These are phyloP conservation scores for Trypanosoma scelopori DNA, from an alignment of 208 protist species.

Conservation along the genomic window DNA sequence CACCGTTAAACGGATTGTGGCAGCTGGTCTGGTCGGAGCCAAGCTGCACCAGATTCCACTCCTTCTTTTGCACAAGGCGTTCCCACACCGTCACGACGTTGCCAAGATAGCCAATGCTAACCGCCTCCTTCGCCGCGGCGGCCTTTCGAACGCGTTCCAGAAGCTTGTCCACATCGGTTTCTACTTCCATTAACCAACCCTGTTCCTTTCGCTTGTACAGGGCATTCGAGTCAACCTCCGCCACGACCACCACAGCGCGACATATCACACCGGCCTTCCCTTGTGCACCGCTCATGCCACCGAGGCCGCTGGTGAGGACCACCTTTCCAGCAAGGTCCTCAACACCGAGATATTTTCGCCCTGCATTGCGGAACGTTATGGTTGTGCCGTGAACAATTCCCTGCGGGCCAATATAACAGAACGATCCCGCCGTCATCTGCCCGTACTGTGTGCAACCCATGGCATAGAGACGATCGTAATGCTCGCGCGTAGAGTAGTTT, in stretches of 20 bases:
- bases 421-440: slow-evolving; percentile 91
- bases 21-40: slow-evolving; percentile 89
- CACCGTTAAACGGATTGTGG: slow-evolving; percentile 89
- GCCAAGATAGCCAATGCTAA: slow-evolving; percentile 71
- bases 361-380: slow-evolving; percentile 87
- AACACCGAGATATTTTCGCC: slow-evolving; percentile 73
- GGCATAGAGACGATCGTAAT: slow-evolving; percentile 56
- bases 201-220: slow-evolving; percentile 77
- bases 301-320: slow-evolving; percentile 81
- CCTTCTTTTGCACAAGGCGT: slow-evolving; percentile 36
- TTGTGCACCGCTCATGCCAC: slow-evolving; percentile 88
- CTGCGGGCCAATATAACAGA: slow-evolving; percentile 78
- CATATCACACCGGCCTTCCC: slow-evolving; percentile 82
- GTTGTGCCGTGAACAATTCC: slow-evolving; percentile 92
- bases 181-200: slow-evolving; percentile 72
- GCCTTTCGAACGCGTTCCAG: slow-evolving; percentile 49
- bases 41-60: slow-evolving; percentile 53
- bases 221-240: slow-evolving; percentile 66
- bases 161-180: slow-evolving; percentile 38
- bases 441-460: slow-evolving; percentile 69
- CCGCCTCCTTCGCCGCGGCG: slow-evolving; percentile 37
- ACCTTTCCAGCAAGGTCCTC: slow-evolving; percentile 41
- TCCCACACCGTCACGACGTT: slow-evolving; percentile 92
- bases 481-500: slow-evolving; percentile 76
- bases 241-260: slow-evolving; percentile 72